Percentiles rank a stretch among this genome's conserved stretches.
phyloP scores from a whole-genome alignment of 495 filamentous ascomycete genomes.

The Evansstolkia leycettana region DNA sequence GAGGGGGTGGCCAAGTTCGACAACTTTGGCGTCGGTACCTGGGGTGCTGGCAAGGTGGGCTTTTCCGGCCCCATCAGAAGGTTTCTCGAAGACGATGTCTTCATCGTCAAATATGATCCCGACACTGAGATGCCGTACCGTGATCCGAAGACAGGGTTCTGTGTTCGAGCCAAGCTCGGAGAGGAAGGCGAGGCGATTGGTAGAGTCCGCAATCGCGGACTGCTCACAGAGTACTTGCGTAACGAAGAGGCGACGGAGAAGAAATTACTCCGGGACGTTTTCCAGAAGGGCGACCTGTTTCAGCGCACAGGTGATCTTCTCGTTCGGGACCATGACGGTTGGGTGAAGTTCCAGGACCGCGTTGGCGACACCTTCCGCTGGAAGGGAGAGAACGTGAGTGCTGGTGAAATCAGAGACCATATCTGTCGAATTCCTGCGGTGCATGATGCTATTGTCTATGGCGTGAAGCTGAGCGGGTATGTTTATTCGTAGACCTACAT shows the following conservation, averaged over 20 bases:
- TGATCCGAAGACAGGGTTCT: conserved; percentile 61
- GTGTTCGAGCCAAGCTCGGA: conserved; percentile 39
- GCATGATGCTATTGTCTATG: conserved; percentile 39
- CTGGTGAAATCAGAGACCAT: conserved; percentile 50
- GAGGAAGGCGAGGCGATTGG: conserved; percentile 77
- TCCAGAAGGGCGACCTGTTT: conserved; percentile 69
- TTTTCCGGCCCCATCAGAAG: conserved; percentile 53
- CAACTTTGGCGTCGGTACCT: conserved; percentile 63
- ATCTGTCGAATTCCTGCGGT: conserved; percentile 33
- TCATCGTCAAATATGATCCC: conserved; percentile 60
- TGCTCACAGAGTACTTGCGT: conserved; percentile 70
- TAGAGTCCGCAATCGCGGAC: conserved; percentile 46
- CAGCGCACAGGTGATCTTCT: conserved; percentile 81
- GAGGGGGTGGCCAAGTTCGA: conserved; percentile 64
- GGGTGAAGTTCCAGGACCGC: conserved; percentile 73
- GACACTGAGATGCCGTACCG: conserved; percentile 59
- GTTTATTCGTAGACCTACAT: conserved; percentile 4
- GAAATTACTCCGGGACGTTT: conserved; percentile 71
- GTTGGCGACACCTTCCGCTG: conserved; percentile 93
- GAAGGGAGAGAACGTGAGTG: conserved; percentile 89
- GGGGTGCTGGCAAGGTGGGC: conserved; percentile 68
- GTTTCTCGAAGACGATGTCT: conserved; percentile 36
- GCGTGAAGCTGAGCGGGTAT: conserved; percentile 28
- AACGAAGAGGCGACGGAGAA: conserved; percentile 60
- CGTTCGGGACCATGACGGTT: conserved; percentile 54